Conservation (phyloP, 192 early-diverging fungal species). For the Phycomyces nitens region DNA sequence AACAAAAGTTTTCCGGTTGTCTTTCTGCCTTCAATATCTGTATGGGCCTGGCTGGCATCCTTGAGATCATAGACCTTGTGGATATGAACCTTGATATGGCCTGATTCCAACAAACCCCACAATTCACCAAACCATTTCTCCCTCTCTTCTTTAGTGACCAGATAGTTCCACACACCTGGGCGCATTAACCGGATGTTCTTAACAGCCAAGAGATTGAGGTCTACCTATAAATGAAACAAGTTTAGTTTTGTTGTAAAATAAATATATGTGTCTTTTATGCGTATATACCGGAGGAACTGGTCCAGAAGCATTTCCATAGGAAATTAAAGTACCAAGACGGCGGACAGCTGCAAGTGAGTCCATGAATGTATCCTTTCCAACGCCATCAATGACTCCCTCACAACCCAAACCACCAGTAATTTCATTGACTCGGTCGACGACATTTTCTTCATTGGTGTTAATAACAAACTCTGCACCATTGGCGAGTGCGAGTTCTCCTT, state of each 20-base stretch:
- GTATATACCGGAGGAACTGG: conserved; percentile 63
- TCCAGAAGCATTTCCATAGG: conserved; percentile 89
- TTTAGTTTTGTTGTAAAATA: not conserved
- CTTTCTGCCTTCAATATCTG: conserved; percentile 69
- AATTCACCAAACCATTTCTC: conserved; percentile 55
- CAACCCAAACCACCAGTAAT: conserved; percentile 75
- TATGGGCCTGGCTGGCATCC: conserved; percentile 73
- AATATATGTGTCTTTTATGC: too few relatives aligned
- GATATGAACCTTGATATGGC: conserved; percentile 64
- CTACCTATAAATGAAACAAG: conserved; percentile 12
- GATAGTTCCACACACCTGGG: conserved; percentile 60
- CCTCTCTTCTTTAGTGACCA: conserved; percentile 66
- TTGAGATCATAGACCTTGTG: conserved; percentile 73
- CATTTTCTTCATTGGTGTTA: conserved; percentile 63
- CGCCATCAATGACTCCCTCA: conserved; percentile 84
- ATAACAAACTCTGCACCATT: conserved; percentile 75
- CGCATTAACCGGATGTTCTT: conserved; percentile 75
- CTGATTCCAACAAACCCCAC: conserved; percentile 55
- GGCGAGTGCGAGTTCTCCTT: conserved; percentile 57
- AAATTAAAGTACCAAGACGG: conserved; percentile 68
- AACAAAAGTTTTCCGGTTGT: conserved; percentile 73
- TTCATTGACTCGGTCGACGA: conserved; percentile 62
- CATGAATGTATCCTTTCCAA: conserved; percentile 88
- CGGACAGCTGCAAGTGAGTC: conserved; percentile 60
- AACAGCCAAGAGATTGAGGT: conserved; percentile 34